These are phyloP conservation scores for Penicillium chermesinum DNA, from an alignment of 495 filamentous ascomycete species.

Conservation along the genomic window DNA sequence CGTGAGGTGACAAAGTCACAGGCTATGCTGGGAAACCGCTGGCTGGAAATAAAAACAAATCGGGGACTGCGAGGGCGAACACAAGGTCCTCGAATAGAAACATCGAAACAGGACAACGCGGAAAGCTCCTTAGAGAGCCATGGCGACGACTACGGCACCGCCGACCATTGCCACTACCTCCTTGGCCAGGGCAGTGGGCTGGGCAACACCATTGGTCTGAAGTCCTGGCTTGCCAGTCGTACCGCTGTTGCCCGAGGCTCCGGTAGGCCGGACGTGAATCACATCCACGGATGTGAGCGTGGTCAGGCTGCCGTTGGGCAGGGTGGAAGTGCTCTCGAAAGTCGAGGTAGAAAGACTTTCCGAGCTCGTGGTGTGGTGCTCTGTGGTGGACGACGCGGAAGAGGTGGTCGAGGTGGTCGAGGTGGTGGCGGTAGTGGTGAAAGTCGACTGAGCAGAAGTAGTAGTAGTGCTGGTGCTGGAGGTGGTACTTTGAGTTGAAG, in stretches of 20 bases:
- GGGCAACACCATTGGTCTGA: slow-evolving; percentile 37
- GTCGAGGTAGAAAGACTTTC: slow-evolving; percentile 35
- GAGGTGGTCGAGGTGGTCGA: slow-evolving; percentile 16
- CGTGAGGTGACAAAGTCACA: slow-evolving; percentile 18
- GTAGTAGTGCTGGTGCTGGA: slow-evolving; percentile 20
- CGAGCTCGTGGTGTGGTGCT: slow-evolving; percentile 26
- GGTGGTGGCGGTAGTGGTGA: slow-evolving; percentile 4
- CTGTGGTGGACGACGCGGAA: slow-evolving; percentile 23
- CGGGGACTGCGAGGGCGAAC: not conserved
- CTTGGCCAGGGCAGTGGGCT: slow-evolving; percentile 26
- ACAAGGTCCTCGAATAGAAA: not conserved
- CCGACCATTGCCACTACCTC: slow-evolving; percentile 44
- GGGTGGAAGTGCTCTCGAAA: slow-evolving; percentile 51
- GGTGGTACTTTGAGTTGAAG: slow-evolving; percentile 6
- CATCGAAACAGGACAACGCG: not conserved
- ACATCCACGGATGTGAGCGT: slow-evolving; percentile 47
- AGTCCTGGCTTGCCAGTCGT: slow-evolving; percentile 31
- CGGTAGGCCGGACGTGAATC: slow-evolving; percentile 30
- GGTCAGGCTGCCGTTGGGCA: slow-evolving; percentile 60
- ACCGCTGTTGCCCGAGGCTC: slow-evolving; percentile 19
- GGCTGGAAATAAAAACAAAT: slow-evolving; percentile 5
- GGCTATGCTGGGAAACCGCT: slow-evolving; percentile 8
- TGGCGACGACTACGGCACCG: slow-evolving; percentile 36
- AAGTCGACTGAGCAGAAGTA: slow-evolving; percentile 15
- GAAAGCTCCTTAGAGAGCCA: slow-evolving; percentile 26